Conservation (phyloP, 2,329 filamentous ascomycete genomes). For the Colletotrichum caudatum region DNA sequence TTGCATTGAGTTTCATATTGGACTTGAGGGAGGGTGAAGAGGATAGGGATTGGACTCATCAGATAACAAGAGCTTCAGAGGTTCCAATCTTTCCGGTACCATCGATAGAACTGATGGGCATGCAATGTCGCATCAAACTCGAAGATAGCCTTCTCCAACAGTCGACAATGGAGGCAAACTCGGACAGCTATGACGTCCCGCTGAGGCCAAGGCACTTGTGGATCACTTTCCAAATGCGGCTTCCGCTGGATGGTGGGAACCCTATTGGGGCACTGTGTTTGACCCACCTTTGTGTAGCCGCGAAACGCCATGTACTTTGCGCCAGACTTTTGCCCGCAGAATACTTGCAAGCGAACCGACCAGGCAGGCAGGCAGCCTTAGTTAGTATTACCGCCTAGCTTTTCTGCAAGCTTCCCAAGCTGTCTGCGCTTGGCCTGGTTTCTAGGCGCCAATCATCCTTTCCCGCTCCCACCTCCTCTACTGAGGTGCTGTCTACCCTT, state of each 20-base stretch:
- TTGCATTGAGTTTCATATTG: not conserved
- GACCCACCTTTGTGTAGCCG: constrained; percentile 7
- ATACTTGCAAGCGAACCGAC: constrained; percentile 6
- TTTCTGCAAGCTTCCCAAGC: constrained; percentile 39
- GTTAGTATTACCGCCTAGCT: constrained; percentile 22
- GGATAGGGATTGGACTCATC: not conserved
- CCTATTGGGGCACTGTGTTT: constrained; percentile 13
- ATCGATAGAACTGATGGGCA: not conserved
- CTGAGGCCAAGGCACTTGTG: constrained; percentile 1
- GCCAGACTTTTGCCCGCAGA: not conserved
- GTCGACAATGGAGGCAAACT: not conserved
- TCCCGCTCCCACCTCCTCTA: constrained; percentile 19
- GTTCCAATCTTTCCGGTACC: not conserved
- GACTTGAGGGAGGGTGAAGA: not conserved
- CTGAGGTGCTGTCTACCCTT: constrained; percentile 3
- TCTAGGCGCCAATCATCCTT: constrained; percentile 22
- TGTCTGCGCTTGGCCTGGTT: constrained; percentile 23
- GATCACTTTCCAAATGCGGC: constrained; percentile 18
- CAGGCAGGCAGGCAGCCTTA: not conserved
- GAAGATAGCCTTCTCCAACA: not conserved
- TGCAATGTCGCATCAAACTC: not conserved
- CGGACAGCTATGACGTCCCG: constrained; percentile 30
- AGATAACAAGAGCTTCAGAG: not conserved
- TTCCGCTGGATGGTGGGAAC: constrained; percentile 9
- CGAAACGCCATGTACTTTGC: constrained; percentile 4